Evolutionary conservation across 2,329 filamentous ascomycete species (phyloP).

Genomic region (Diaporthe batatas): DNA sequence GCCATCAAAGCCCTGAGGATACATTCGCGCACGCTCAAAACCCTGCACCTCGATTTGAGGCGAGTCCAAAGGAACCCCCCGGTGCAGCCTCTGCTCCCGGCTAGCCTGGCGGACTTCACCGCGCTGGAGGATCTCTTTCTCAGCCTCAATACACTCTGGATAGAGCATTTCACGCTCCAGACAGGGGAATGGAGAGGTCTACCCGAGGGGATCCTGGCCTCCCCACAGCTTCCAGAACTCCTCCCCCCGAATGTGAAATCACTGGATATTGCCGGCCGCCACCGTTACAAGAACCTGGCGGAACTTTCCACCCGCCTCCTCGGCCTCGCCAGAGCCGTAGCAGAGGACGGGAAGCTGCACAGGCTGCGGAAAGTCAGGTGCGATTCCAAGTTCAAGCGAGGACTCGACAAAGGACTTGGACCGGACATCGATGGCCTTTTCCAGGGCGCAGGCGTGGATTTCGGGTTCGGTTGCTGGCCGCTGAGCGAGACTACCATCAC

Average conservation of each 20-base stretch:
- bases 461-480: conserved; percentile 5
- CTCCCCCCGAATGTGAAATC: background rate
- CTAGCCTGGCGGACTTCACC: background rate
- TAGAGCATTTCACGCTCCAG: background rate
- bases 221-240: background rate
- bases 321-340: no score
- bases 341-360: background rate
- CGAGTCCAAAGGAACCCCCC: no score
- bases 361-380: conserved; percentile 11
- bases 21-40: background rate
- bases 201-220: no score
- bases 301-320: background rate
- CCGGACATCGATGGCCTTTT: background rate
- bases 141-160: background rate
- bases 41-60: conserved; percentile 7
- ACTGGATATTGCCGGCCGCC: background rate
- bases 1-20: background rate
- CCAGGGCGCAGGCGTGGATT: background rate
- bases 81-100: background rate
- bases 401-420: background rate
- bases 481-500: background rate
- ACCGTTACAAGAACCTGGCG: background rate
- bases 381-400: background rate
- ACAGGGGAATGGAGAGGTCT: no score
- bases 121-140: conserved; percentile 1